phyloP scores from a whole-genome alignment of 192 early-diverging fungal genomes.

The Dissophora ornata region DNA sequence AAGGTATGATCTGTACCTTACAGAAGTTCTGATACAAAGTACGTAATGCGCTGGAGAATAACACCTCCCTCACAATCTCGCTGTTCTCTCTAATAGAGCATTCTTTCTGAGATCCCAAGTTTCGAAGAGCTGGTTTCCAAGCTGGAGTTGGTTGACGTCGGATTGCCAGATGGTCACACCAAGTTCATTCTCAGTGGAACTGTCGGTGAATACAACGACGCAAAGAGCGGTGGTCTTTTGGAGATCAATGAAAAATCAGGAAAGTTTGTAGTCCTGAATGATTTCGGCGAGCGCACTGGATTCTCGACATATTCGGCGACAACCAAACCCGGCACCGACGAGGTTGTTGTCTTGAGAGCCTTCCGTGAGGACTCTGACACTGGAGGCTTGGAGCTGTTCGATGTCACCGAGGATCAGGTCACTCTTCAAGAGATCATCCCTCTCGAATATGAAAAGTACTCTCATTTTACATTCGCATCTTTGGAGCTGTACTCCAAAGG shows the following conservation, averaged over 20 bases:
- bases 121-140: slow-evolving; percentile 24
- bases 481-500: slow-evolving; percentile 53
- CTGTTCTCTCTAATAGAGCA: neutral
- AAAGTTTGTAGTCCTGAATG: slow-evolving; percentile 12
- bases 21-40: too few species aligned
- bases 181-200: slow-evolving; percentile 35
- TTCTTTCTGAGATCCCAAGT: slow-evolving; percentile 14
- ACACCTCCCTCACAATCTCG: too few species aligned
- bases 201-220: slow-evolving; percentile 47
- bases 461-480: slow-evolving; percentile 25
- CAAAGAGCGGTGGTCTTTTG: slow-evolving; percentile 26
- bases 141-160: slow-evolving; percentile 24
- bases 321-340: slow-evolving; percentile 30
- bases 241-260: slow-evolving; percentile 28
- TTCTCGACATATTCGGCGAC: slow-evolving; percentile 37
- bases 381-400: slow-evolving; percentile 33
- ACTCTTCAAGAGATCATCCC: slow-evolving; percentile 31
- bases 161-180: slow-evolving; percentile 31
- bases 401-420: slow-evolving; percentile 32
- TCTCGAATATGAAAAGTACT: slow-evolving; percentile 18
- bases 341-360: slow-evolving; percentile 38
- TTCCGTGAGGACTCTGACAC: slow-evolving; percentile 29
- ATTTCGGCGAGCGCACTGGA: slow-evolving; percentile 49
- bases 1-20: slow-evolving; percentile 10
- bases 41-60: too few species aligned